A percentile compares a stretch with the other conserved stretches of the same genome.
Conservation (phyloP, 2,329 filamentous ascomycete species). For the Aspergillus sp. region DNA sequence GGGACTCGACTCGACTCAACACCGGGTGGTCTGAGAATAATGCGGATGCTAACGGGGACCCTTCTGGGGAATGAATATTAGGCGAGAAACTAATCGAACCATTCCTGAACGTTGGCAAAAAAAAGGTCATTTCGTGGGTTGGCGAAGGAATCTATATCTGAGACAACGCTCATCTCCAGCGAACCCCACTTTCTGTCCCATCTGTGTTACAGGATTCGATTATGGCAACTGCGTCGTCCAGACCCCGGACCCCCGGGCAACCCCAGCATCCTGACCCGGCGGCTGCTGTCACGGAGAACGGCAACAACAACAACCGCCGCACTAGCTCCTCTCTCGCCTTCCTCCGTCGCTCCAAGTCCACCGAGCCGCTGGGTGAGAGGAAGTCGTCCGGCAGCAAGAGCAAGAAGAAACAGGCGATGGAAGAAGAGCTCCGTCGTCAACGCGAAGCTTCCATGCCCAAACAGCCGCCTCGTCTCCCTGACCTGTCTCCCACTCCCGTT, state of each 20-base stretch:
- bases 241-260: conserved; percentile 37
- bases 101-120: too few relatives aligned
- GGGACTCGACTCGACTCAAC: too few relatives aligned
- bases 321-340: conserved; percentile 55
- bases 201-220: conserved; percentile 19
- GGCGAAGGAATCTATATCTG: conserved; percentile 17
- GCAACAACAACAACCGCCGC: conserved; percentile 33
- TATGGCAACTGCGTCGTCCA: conserved; percentile 35
- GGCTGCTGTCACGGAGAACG: conserved; percentile 36
- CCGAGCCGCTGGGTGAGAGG: conserved; percentile 58
- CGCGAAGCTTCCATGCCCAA: conserved; percentile 56
- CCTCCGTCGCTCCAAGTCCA: conserved; percentile 67
- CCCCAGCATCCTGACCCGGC: conserved; percentile 31
- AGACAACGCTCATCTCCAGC: conserved; percentile 18
- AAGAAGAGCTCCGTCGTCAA: conserved; percentile 56
- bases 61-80: too few relatives aligned
- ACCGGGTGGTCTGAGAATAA: neutral
- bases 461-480: conserved; percentile 57
- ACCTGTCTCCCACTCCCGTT: conserved; percentile 46
- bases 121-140: too few relatives aligned
- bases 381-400: conserved; percentile 37
- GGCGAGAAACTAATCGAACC: too few relatives aligned
- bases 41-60: conserved; percentile 4
- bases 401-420: conserved; percentile 40
- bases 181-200: conserved; percentile 18